Conservation (phyloP, 345 rosid species). For the Barbarea vulgaris region DNA sequence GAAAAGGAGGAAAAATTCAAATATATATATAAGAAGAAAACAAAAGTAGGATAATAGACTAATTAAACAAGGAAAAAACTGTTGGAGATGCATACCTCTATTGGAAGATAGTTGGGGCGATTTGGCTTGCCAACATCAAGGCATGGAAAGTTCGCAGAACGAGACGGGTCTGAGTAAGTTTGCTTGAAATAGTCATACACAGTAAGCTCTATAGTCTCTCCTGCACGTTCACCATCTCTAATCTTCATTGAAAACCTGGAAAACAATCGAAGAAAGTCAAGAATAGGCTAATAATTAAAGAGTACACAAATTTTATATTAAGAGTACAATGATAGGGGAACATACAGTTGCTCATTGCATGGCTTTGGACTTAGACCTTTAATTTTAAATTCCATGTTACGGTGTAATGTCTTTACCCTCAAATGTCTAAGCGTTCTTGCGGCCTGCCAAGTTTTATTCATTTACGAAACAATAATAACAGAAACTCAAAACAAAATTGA, state of each 20-base stretch:
- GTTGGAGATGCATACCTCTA: conserved; percentile 57
- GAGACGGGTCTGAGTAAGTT: conserved; percentile 55
- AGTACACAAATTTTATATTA: background rate
- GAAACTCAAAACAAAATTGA: conserved; percentile 28
- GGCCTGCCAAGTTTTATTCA: conserved; percentile 62
- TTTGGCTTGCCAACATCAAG: conserved; percentile 91
- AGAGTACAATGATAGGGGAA: conserved; percentile 14
- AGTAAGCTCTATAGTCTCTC: conserved; percentile 57
- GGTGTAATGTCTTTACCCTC: conserved; percentile 68
- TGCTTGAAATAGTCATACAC: conserved; percentile 77
- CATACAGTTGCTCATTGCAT: conserved; percentile 79
- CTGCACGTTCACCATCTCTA: conserved; percentile 48
- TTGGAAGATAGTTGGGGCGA: conserved; percentile 73
- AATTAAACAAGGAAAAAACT: conserved; percentile 46
- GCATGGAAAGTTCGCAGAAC: conserved; percentile 76
- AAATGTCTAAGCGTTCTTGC: conserved; percentile 69
- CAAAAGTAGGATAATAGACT: conserved; percentile 1
- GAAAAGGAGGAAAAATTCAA: conserved; percentile 21
- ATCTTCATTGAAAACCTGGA: conserved; percentile 71
- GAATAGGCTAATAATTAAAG: background rate
- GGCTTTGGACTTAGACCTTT: conserved; percentile 77
- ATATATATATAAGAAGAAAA: conserved; percentile 15
- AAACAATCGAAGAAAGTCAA: conserved; percentile 23
- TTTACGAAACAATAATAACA: no score
- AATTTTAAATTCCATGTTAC: conserved; percentile 70